A percentile compares a stretch with the other conserved stretches of the same genome.
Conservation (phyloP, 78 protist genomes). For the Dictyostelium firmibasis region DNA sequence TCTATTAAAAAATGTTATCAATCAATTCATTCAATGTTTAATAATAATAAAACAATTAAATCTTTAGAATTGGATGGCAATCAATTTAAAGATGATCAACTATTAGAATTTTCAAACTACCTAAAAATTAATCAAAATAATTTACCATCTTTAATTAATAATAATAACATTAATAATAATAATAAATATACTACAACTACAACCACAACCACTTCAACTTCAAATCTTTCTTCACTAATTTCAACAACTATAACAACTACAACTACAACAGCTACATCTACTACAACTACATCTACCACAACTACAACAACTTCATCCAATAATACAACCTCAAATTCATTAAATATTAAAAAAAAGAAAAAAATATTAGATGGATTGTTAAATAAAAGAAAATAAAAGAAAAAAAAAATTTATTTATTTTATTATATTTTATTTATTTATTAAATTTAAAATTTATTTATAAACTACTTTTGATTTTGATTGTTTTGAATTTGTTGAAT, state of each 20-base stretch:
- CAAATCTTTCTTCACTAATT: background rate
- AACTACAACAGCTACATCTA: background rate
- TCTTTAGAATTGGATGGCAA: conserved; percentile 41
- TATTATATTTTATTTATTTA: background rate
- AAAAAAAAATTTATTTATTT: background rate
- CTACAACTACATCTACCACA: background rate
- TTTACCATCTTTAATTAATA: no score
- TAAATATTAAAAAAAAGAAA: background rate
- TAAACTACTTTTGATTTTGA: conserved; percentile 63
- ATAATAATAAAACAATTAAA: background rate
- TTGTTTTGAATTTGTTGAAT: background rate
- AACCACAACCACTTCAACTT: background rate
- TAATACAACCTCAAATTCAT: background rate
- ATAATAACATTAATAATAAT: no score
- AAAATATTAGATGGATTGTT: background rate
- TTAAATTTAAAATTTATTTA: conserved; percentile 19
- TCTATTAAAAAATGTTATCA: conserved; percentile 38
- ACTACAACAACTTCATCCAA: background rate
- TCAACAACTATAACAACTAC: background rate
- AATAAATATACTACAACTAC: background rate
- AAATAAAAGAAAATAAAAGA: background rate
- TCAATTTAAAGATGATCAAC: background rate
- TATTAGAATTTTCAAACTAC: background rate
- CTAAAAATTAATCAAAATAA: background rate
- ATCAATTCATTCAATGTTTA: background rate